These are phyloP conservation scores for Cryptococcus sp. DNA, from an alignment of 1,284 basidiomycete species.

Conservation along the genomic window DNA sequence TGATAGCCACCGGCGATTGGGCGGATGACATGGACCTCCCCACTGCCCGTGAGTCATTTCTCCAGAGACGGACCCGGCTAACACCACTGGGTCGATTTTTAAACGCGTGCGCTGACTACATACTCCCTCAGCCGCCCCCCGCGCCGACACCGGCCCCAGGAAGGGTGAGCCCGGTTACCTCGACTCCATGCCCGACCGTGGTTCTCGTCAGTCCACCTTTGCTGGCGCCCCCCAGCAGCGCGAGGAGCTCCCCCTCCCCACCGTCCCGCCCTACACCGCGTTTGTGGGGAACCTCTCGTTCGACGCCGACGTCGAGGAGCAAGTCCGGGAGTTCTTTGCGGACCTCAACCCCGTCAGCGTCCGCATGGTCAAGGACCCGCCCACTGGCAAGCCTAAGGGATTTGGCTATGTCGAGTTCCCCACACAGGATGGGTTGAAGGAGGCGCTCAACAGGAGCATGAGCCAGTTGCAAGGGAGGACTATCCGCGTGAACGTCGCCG, in stretches of 20 bases:
- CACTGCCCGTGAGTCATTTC: background rate
- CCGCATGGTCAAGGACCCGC: constrained; percentile 84
- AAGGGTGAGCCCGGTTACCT: constrained; percentile 50
- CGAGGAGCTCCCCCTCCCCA: constrained; percentile 92
- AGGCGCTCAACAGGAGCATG: constrained; percentile 65
- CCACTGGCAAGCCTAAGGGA: constrained; percentile 87
- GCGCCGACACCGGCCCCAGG: constrained; percentile 44
- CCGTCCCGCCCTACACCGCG: constrained; percentile 89
- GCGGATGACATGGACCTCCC: constrained; percentile 1
- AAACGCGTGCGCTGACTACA: background rate
- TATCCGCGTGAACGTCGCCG: constrained; percentile 89
- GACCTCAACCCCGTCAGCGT: constrained; percentile 67
- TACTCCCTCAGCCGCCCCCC: constrained; percentile 47
- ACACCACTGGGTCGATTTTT: no score
- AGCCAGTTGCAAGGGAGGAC: constrained; percentile 68
- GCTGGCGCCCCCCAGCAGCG: constrained; percentile 57
- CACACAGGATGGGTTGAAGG: constrained; percentile 76
- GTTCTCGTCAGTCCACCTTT: constrained; percentile 14
- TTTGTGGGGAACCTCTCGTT: constrained; percentile 95
- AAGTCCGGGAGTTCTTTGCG: constrained; percentile 70
- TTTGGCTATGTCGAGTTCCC: constrained; percentile 97
- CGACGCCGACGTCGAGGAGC: constrained; percentile 78
- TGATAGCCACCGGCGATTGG: background rate
- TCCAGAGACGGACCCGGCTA: background rate
- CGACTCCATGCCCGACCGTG: constrained; percentile 49